These are phyloP conservation scores for Apium graveolens DNA, from an alignment of 129 eudicot species.

Conservation along the genomic window DNA sequence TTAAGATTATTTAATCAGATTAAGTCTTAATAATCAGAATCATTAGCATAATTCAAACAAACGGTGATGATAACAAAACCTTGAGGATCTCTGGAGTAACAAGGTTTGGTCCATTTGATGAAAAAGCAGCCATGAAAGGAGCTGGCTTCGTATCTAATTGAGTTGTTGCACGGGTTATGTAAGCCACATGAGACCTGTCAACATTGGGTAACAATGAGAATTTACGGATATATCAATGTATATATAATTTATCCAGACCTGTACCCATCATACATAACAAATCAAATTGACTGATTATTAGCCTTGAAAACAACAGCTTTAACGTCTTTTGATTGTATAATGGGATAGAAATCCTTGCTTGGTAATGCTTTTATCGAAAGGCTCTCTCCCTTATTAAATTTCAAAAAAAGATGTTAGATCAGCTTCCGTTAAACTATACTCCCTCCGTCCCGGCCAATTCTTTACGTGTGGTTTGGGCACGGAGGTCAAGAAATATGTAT, in stretches of 20 bases:
- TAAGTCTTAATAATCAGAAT: background rate
- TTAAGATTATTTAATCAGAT: background rate
- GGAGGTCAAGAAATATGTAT: too few species aligned
- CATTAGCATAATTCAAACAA: background rate
- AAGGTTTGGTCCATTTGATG: conserved; percentile 26
- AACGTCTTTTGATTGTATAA: conserved; percentile 42
- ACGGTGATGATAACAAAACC: background rate
- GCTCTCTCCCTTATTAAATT: conserved; percentile 56
- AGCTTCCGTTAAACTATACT: too few species aligned
- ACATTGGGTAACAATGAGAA: too few species aligned
- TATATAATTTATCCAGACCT: too few species aligned
- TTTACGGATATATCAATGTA: too few species aligned
- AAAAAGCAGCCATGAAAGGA: conserved; percentile 25
- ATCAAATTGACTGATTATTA: too few species aligned
- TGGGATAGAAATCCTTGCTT: conserved; percentile 31
- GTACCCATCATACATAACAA: too few species aligned
- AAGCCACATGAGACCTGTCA: conserved; percentile 17
- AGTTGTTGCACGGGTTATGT: conserved; percentile 9
- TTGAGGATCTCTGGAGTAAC: conserved; percentile 29
- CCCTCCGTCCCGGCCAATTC: too few species aligned
- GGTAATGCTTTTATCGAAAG: conserved; percentile 52
- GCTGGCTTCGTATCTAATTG: conserved; percentile 15
- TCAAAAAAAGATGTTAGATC: background rate
- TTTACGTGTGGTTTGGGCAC: too few species aligned
- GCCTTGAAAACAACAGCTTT: conserved; percentile 53